Conservation (phyloP, 208 protist species). For the Trypanosoma cruzi region DNA sequence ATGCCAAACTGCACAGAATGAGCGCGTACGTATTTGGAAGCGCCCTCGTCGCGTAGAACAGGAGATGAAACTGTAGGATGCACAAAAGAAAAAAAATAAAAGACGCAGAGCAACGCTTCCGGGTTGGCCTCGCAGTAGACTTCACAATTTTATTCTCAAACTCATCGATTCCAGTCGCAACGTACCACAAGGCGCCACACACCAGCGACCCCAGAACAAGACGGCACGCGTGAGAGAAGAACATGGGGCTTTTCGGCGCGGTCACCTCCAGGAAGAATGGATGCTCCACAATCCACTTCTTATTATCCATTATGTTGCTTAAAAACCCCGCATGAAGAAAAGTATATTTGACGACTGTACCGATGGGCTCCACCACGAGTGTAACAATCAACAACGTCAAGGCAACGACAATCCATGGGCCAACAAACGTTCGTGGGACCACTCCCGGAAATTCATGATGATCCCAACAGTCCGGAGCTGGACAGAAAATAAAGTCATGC, state of each 20-base stretch:
- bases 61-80: slow-evolving; percentile 83
- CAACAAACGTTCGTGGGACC: slow-evolving; percentile 93
- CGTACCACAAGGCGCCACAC: slow-evolving; percentile 30
- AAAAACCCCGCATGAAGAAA: not conserved
- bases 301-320: not conserved
- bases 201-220: slow-evolving; percentile 32
- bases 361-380: slow-evolving; percentile 18
- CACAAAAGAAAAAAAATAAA: slow-evolving; percentile 54
- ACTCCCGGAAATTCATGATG: slow-evolving; percentile 93
- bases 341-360: not conserved
- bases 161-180: slow-evolving; percentile 18
- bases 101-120: slow-evolving; percentile 4
- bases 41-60: slow-evolving; percentile 89
- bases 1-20: slow-evolving; percentile 43
- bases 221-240: slow-evolving; percentile 35
- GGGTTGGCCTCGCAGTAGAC: not conserved
- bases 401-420: slow-evolving; percentile 54
- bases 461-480: slow-evolving; percentile 68
- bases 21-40: slow-evolving; percentile 94
- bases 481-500: slow-evolving; percentile 89
- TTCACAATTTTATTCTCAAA: not conserved
- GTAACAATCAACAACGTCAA: slow-evolving; percentile 23
- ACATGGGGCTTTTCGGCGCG: slow-evolving; percentile 17
- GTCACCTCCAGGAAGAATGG: not conserved
- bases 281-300: not conserved